A percentile compares a stretch with the other conserved stretches of the same genome.
phyloP scores from a whole-genome alignment of 176 grass and related monocot genomes.

The Oryza longistaminata region DNA sequence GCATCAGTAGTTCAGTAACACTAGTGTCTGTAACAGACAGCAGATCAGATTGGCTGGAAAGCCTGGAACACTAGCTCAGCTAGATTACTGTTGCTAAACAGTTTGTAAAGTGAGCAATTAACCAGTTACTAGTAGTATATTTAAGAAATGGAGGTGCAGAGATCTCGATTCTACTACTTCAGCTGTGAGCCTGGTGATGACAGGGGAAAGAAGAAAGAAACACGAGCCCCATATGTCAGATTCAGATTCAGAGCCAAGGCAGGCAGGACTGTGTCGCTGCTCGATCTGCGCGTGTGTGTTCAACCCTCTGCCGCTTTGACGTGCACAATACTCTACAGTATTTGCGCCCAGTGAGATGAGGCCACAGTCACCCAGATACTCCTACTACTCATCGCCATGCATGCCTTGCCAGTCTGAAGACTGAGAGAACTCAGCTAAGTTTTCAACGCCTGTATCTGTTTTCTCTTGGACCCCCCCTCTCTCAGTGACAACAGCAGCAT shows the following conservation, averaged over 20 bases:
- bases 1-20: not conserved
- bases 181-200: no score
- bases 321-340: not conserved
- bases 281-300: not conserved
- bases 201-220: not conserved
- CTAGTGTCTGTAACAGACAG: no score
- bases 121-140: not conserved
- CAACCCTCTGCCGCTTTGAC: not conserved
- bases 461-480: not conserved
- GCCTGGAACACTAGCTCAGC: not conserved
- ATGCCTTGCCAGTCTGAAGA: not conserved
- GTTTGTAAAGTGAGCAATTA: not conserved
- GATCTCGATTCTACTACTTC: not conserved
- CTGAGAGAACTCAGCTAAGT: not conserved
- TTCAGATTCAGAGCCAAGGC: constrained; percentile 8
- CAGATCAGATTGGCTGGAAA: no score
- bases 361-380: not conserved
- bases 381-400: no score
- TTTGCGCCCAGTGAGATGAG: no score
- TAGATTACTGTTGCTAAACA: not conserved
- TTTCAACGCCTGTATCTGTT: constrained; percentile 50
- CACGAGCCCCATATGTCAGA: not conserved
- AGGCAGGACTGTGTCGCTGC: not conserved
- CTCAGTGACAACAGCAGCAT: not conserved
- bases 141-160: not conserved